phyloP scores from a whole-genome alignment of 768 basidiomycete genomes.

The Kwoniella heveanensis region DNA sequence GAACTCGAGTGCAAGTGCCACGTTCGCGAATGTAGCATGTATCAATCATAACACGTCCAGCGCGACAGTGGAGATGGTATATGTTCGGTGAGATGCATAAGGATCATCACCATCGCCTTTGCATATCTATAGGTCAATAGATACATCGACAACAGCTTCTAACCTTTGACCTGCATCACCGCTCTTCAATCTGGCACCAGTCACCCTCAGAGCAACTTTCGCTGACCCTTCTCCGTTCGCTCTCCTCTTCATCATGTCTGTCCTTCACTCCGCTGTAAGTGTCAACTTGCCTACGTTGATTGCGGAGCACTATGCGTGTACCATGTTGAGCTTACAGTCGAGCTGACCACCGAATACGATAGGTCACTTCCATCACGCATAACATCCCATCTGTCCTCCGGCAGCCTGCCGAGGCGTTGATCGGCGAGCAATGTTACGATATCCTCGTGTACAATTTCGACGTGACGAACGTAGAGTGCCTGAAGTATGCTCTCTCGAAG shows the following conservation, averaged over 20 bases:
- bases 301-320: no score
- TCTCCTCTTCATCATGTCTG: constrained; percentile 12
- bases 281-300: background rate
- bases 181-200: background rate
- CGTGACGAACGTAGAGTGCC: constrained; percentile 72
- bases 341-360: background rate
- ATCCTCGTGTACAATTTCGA: constrained; percentile 85
- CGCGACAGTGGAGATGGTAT: background rate
- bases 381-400: constrained; percentile 83
- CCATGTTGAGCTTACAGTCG: background rate
- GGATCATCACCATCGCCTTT: no score
- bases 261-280: constrained; percentile 26
- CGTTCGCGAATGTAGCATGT: no score
- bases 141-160: no score
- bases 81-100: no score
- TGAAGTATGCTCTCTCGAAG: constrained; percentile 90
- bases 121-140: no score
- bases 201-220: background rate
- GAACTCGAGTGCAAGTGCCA: background rate
- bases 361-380: constrained; percentile 63
- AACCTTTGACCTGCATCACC: background rate
- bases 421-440: constrained; percentile 89
- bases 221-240: background rate
- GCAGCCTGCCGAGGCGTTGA: constrained; percentile 75
- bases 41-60: background rate